A percentile compares a stretch with the other conserved stretches of the same genome.
Evolutionary conservation across 2,329 filamentous ascomycete genomes (phyloP).

Genomic region (Emmonsiellopsis sp.): DNA sequence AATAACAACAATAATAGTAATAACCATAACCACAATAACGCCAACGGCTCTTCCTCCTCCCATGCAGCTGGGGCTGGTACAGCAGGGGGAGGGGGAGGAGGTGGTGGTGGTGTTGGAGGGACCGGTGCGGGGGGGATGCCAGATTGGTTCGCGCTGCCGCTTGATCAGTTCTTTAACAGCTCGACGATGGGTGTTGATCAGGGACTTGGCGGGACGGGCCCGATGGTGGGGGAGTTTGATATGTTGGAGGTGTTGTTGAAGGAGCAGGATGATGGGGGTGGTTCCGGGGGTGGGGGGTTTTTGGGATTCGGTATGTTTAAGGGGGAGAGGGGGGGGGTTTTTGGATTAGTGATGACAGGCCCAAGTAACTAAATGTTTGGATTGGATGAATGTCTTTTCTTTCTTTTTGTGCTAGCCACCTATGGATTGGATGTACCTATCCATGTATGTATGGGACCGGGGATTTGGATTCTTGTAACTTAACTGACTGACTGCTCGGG

Average conservation of each 20-base stretch:
- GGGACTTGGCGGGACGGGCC: slow-evolving; percentile 50
- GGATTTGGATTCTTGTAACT: no score
- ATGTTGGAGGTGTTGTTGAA: slow-evolving; percentile 40
- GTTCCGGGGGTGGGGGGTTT: slow-evolving; percentile 4
- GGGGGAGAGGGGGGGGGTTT: background rate
- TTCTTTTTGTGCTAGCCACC: background rate
- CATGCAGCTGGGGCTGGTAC: background rate
- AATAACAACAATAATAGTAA: slow-evolving; percentile 14
- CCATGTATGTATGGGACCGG: background rate
- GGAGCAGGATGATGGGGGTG: slow-evolving; percentile 26
- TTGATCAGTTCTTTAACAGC: slow-evolving; percentile 49
- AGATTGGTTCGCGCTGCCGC: slow-evolving; percentile 52
- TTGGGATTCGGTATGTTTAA: background rate
- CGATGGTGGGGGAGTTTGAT: slow-evolving; percentile 48
- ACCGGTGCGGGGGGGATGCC: background rate
- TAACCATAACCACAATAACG: slow-evolving; percentile 6
- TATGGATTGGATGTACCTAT: background rate
- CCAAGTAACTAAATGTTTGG: no score
- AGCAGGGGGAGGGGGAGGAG: background rate
- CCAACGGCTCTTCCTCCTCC: slow-evolving; percentile 6
- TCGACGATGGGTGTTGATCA: slow-evolving; percentile 37
- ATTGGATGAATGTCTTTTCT: background rate
- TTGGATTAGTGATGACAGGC: background rate
- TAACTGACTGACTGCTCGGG: no score
- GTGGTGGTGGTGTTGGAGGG: background rate